Conservation (phyloP, 148 eudicot genomes). For the Fallopia convolvulus region DNA sequence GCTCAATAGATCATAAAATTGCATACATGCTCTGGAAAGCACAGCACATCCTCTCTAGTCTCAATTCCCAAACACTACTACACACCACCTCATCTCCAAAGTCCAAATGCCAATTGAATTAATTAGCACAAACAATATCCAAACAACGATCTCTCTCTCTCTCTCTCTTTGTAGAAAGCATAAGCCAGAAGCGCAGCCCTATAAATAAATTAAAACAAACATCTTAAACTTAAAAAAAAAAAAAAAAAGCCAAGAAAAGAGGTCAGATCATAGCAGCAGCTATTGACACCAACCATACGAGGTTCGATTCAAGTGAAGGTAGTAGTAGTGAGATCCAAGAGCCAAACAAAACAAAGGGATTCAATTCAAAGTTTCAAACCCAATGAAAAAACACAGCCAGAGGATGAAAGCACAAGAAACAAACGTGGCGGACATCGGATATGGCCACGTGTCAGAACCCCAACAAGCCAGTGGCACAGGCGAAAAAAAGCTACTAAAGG, state of each 20-base stretch:
- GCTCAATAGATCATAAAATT: too few species aligned
- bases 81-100: too few species aligned
- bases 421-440: not conserved
- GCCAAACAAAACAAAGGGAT: not conserved
- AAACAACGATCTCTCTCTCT: not conserved
- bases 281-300: slow-evolving; percentile 5
- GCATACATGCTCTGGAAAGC: too few species aligned
- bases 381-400: not conserved
- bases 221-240: not conserved
- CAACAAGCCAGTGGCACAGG: not conserved
- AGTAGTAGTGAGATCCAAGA: not conserved
- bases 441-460: not conserved
- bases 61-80: too few species aligned
- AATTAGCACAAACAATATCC: not conserved
- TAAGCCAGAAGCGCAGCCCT: not conserved
- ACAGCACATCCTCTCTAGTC: too few species aligned
- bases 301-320: not conserved
- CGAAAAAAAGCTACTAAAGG: not conserved
- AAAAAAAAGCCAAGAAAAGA: not conserved
- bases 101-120: too few species aligned
- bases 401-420: not conserved
- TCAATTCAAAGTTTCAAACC: not conserved
- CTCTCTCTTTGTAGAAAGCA: not conserved
- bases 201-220: not conserved
- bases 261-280: not conserved